Evolutionary conservation across 345 rosid genomes (phyloP).

Genomic region (Raphanus raphanistrum): DNA sequence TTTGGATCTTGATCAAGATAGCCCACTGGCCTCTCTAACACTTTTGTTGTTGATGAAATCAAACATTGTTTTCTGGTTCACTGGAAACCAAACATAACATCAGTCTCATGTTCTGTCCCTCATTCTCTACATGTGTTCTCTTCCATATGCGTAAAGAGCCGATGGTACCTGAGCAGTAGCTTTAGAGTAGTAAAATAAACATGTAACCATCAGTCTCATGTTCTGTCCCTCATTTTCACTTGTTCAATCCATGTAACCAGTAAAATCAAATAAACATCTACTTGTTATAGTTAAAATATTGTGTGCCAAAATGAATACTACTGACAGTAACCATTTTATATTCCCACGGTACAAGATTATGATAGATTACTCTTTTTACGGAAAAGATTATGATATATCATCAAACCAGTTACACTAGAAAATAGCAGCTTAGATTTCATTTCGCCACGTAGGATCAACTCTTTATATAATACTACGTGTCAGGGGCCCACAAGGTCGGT

Average conservation of each 20-base stretch:
- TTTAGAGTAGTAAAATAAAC: conserved; percentile 2
- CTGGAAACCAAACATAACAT: conserved; percentile 56
- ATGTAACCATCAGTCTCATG: too few species aligned
- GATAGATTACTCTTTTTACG: too few species aligned
- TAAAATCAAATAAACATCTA: too few species aligned
- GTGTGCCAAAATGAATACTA: neutral
- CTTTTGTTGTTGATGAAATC: conserved; percentile 44
- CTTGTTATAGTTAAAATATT: too few species aligned
- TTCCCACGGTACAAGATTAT: too few species aligned
- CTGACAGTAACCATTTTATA: neutral
- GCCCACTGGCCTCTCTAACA: conserved; percentile 46
- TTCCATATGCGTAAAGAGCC: conserved; percentile 7
- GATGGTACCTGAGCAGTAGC: conserved; percentile 45
- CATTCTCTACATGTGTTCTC: neutral
- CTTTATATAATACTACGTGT: neutral
- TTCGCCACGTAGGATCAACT: too few species aligned
- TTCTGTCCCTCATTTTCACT: too few species aligned
- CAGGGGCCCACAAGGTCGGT: neutral
- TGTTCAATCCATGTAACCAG: too few species aligned
- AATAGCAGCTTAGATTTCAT: too few species aligned
- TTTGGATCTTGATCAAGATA: conserved; percentile 42
- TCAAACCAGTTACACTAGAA: conserved; percentile 41
- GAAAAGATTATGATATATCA: too few species aligned
- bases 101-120: conserved; percentile 23
- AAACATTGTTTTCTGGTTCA: conserved; percentile 42